A percentile compares a stretch with the other conserved stretches of the same genome.
Evolutionary conservation across 805 yeast genomes (phyloP).

Genomic region (Candida xyloterini): DNA sequence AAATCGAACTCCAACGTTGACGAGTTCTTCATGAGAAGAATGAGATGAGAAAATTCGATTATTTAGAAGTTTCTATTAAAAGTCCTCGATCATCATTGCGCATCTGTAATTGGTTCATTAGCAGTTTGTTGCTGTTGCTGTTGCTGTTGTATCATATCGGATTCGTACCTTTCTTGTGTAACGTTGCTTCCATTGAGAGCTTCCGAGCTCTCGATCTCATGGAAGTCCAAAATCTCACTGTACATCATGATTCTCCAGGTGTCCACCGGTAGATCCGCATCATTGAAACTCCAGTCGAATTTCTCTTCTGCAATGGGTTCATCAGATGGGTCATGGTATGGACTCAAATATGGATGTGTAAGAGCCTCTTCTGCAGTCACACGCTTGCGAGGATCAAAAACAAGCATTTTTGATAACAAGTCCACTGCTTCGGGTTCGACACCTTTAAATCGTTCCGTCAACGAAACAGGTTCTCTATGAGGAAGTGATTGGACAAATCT

Average conservation of each 20-base stretch:
- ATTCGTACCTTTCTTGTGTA: slow-evolving; percentile 23
- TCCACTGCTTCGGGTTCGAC: slow-evolving; percentile 88
- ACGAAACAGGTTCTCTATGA: slow-evolving; percentile 86
- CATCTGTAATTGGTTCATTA: slow-evolving; percentile 7
- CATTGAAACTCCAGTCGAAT: slow-evolving; percentile 98
- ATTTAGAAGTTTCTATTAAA: slow-evolving; percentile 2
- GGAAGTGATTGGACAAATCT: slow-evolving; percentile 94
- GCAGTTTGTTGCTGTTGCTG: slow-evolving; percentile 22
- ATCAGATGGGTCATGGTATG: slow-evolving; percentile 96
- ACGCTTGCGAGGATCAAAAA: slow-evolving; percentile 92
- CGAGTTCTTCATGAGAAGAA: slow-evolving; percentile 22
- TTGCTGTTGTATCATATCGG: slow-evolving; percentile 27
- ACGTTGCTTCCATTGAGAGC: slow-evolving; percentile 16
- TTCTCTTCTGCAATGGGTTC: slow-evolving; percentile 92
- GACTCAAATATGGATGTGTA: slow-evolving; percentile 86
- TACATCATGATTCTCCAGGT: slow-evolving; percentile 99
- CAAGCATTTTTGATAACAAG: slow-evolving; percentile 81
- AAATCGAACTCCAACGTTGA: slow-evolving; percentile 17
- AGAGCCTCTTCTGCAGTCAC: slow-evolving; percentile 90
- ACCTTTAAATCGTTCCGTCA: slow-evolving; percentile 73
- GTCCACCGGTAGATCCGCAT: slow-evolving; percentile 95
- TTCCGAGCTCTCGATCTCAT: slow-evolving; percentile 64
- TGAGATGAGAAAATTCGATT: slow-evolving; percentile 8
- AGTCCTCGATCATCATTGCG: slow-evolving; percentile 1
- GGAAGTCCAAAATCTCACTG: slow-evolving; percentile 93